phyloP scores from a whole-genome alignment of 441 rosid genomes.

The Aleurites moluccanus region DNA sequence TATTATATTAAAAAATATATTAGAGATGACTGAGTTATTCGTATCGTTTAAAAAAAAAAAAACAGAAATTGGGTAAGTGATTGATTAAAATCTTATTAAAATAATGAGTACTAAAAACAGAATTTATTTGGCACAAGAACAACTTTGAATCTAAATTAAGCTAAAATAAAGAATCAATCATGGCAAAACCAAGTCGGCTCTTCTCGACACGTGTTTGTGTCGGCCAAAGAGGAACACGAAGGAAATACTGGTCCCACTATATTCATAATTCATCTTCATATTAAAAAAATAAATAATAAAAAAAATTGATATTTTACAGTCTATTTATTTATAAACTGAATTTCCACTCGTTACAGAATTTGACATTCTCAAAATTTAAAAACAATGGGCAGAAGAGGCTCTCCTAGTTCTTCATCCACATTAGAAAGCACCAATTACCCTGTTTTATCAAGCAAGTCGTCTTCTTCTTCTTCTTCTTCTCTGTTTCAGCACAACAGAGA shows the following conservation, averaged over 20 bases:
- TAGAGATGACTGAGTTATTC: too few species aligned
- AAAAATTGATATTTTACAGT: too few species aligned
- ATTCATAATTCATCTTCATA: neutral
- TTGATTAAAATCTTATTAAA: neutral
- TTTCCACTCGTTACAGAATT: too few species aligned
- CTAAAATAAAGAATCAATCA: conserved; percentile 18
- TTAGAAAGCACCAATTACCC: conserved; percentile 49
- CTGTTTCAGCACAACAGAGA: conserved; percentile 32
- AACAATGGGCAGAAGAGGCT: conserved; percentile 48
- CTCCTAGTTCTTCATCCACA: conserved; percentile 56
- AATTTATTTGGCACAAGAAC: conserved; percentile 25
- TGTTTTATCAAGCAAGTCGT: conserved; percentile 20
- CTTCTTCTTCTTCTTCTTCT: conserved; percentile 22
- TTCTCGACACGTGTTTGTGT: conserved; percentile 56
- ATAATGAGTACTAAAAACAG: too few species aligned
- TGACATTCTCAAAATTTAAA: neutral
- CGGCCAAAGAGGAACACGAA: conserved; percentile 42
- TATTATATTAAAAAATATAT: too few species aligned
- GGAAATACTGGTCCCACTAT: conserved; percentile 15
- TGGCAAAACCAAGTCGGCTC: conserved; percentile 17
- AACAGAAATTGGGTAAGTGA: too few species aligned
- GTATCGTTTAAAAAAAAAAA: too few species aligned
- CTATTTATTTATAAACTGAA: neutral
- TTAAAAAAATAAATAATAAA: neutral
- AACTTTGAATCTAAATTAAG: conserved; percentile 21